These are phyloP conservation scores for Candida berthetii DNA, from an alignment of 805 yeast species.

Conservation along the genomic window DNA sequence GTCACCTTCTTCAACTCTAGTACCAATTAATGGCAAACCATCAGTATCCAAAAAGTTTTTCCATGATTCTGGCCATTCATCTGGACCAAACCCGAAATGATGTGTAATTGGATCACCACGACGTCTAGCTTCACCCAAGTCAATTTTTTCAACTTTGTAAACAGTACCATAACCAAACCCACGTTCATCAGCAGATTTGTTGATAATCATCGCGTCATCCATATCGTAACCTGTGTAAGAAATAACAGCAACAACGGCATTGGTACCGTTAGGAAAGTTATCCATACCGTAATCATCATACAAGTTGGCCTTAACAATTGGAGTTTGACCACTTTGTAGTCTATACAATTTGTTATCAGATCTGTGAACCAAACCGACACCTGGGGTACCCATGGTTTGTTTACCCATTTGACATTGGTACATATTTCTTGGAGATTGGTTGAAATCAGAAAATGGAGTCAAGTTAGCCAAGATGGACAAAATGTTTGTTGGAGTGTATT, in stretches of 20 bases:
- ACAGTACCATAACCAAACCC: constrained; percentile 98
- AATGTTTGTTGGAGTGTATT: constrained; percentile 90
- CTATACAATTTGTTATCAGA: constrained; percentile 93
- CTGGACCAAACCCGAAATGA: constrained; percentile 91
- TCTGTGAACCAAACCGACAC: constrained; percentile 88
- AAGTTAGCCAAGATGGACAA: constrained; percentile 91
- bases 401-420: constrained; percentile 99
- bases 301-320: constrained; percentile 88
- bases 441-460: constrained; percentile 97
- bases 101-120: constrained; percentile 93
- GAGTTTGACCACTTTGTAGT: constrained; percentile 93
- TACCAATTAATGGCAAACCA: constrained; percentile 89
- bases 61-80: constrained; percentile 92
- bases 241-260: constrained; percentile 98
- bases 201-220: constrained; percentile 99
- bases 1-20: constrained; percentile 88
- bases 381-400: constrained; percentile 99
- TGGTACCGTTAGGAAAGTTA: constrained; percentile 96
- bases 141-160: constrained; percentile 90
- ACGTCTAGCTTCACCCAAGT: constrained; percentile 67
- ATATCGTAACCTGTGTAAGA: constrained; percentile 99
- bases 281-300: constrained; percentile 98
- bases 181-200: constrained; percentile 95
- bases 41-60: constrained; percentile 81
- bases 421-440: constrained; percentile 99